phyloP scores from a whole-genome alignment of 1,284 basidiomycete genomes.

The Cystobasidiaceae sp. region DNA sequence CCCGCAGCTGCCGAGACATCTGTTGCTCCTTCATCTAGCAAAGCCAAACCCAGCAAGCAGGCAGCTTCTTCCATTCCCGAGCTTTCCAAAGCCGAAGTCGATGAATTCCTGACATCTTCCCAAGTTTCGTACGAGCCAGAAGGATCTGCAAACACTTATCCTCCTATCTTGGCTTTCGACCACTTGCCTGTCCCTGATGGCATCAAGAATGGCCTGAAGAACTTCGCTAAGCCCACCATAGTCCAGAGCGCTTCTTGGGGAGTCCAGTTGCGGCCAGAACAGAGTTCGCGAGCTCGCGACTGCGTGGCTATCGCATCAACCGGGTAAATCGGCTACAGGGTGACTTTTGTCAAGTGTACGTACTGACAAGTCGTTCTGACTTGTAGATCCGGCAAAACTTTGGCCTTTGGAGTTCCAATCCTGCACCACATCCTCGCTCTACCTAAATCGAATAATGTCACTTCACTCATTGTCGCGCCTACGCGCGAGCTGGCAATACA shows the following conservation, averaged over 20 bases:
- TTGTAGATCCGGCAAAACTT: constrained; percentile 69
- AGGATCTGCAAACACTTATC: constrained; percentile 52
- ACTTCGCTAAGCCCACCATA: constrained; percentile 84
- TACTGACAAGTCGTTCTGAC: not conserved
- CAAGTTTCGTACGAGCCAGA: constrained; percentile 62
- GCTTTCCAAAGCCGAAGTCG: constrained; percentile 51
- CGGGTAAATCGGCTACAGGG: constrained; percentile 58
- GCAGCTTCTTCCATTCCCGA: constrained; percentile 12
- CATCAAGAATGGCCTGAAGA: constrained; percentile 59
- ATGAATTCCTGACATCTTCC: constrained; percentile 65
- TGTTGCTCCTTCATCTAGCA: too few species aligned
- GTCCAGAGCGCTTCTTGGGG: constrained; percentile 98
- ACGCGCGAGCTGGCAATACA: constrained; percentile 93
- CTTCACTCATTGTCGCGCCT: constrained; percentile 81
- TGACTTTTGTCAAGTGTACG: not conserved
- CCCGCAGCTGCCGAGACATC: constrained; percentile 12
- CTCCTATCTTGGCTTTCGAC: constrained; percentile 72
- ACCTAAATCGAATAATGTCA: constrained; percentile 54
- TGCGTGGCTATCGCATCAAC: constrained; percentile 98
- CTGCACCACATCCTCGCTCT: constrained; percentile 61
- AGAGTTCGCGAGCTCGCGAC: constrained; percentile 51
- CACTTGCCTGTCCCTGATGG: constrained; percentile 61
- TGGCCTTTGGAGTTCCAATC: constrained; percentile 91
- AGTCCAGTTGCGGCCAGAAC: constrained; percentile 60
- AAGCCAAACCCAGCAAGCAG: constrained; percentile 5